These are phyloP conservation scores for Russula vinacea DNA, from an alignment of 768 basidiomycete species.

Conservation along the genomic window DNA sequence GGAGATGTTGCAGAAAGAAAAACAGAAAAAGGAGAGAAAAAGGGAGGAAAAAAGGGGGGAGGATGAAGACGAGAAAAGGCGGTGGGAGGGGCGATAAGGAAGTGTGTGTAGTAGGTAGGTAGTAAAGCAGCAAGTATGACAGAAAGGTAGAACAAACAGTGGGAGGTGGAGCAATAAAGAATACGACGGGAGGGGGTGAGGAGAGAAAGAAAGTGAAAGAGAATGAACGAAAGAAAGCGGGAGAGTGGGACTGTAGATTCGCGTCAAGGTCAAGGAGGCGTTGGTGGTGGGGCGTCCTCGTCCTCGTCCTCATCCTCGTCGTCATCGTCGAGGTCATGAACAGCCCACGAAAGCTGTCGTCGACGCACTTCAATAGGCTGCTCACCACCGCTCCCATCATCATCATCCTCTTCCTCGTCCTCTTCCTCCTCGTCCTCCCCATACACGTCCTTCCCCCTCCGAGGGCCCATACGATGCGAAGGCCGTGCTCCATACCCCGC, in stretches of 20 bases:
- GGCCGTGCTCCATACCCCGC: background rate
- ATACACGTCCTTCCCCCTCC: background rate
- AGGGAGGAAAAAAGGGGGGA: too few species aligned
- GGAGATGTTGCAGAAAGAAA: background rate
- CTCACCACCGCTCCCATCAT: conserved; percentile 9
- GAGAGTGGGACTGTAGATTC: background rate
- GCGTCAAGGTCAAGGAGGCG: background rate
- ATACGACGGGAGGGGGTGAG: background rate
- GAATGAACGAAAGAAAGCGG: background rate
- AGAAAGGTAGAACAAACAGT: background rate
- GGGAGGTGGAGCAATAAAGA: too few species aligned
- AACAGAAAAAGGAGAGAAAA: background rate
- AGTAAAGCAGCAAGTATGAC: background rate
- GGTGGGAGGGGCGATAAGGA: background rate
- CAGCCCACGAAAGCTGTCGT: conserved; percentile 25
- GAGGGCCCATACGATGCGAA: background rate
- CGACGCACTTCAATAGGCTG: conserved; percentile 29
- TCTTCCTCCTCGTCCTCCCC: background rate
- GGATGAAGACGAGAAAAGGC: too few species aligned
- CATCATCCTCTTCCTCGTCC: conserved; percentile 4
- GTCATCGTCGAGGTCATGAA: conserved; percentile 14
- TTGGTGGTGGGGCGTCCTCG: background rate
- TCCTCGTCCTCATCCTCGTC: background rate
- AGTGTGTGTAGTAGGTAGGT: conserved; percentile 11
- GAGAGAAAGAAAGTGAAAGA: background rate